Evolutionary conservation across 106 monocot genomes (phyloP), one percentile per base, ranked within the genome.

Genomic region (Narthecium ossifragum): DNA sequence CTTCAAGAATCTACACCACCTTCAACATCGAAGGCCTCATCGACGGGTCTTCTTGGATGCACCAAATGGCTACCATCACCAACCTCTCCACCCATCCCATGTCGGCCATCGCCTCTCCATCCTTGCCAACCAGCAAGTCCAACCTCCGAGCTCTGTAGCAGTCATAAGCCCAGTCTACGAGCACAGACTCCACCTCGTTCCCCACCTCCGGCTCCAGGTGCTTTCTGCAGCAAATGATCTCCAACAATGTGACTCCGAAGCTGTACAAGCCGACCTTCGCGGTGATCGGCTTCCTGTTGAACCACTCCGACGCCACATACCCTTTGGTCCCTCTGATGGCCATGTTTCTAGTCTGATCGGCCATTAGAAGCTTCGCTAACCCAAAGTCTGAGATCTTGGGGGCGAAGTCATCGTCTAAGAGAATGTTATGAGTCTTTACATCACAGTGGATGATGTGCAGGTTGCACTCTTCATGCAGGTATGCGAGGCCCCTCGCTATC

Each of bases 191-290:
- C 3, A 34, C 46, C 4, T 49, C 60, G 1, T 31, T 31, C 1
- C 25, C 46, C 20, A 5, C 0, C 1, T 22, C 41, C 4, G n/a
- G 15, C 13, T 64, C 57, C 7, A 70, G 24, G 29, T 51, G 55
- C 46, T 24, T 83, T n/a, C 70, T 32, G 66, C 74, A 83, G 34
- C 57, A 62, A 1, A 86, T 21, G 8, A 81, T 62, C 69, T 79
- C 73, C 1, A 79, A 53, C 21, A 79, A 38, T 24, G 73, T 27
- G 3, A 80, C 70, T 0, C 79, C 79, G 12, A 67, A 86, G 52
- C 85, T 81, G 31, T 78, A 86, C 6, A 81, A 73, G n/a, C 78
- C 85, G 11, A 81, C 85, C 23, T 79, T 79, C 9, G 64, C 34
- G 0, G 64, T 68, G 22, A 73, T 66, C 2, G 54, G 36, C 17